Evolutionary conservation across 371 early-diverging fungal genomes (phyloP).

Genomic region (Mortierella sp.): DNA sequence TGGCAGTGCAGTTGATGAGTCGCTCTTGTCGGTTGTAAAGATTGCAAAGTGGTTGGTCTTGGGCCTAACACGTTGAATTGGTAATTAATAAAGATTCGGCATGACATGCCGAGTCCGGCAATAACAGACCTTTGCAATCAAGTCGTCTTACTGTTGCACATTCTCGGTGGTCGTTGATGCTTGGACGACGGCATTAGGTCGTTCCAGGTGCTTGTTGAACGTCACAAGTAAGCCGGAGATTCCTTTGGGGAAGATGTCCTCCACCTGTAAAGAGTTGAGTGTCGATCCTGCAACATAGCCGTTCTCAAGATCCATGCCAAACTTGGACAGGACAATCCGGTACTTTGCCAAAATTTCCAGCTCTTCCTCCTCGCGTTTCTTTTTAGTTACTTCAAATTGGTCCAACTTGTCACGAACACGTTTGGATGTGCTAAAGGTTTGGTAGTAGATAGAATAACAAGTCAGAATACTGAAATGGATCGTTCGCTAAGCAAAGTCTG

Average conservation of each 20-base stretch:
- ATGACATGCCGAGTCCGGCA: background rate
- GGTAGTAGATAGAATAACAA: background rate
- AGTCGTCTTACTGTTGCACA: conserved; percentile 39
- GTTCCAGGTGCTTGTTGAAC: conserved; percentile 51
- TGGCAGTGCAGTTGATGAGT: background rate
- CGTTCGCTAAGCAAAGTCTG: background rate
- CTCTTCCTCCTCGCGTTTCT: conserved; percentile 71
- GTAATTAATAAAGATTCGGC: background rate
- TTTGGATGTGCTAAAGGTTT: conserved; percentile 67
- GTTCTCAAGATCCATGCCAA: conserved; percentile 53
- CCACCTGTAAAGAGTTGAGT: background rate
- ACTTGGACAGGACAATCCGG: conserved; percentile 58
- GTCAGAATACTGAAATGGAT: background rate
- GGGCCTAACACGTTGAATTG: conserved; percentile 19
- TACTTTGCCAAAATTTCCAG: conserved; percentile 59
- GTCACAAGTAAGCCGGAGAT: conserved; percentile 28
- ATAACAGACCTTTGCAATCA: background rate
- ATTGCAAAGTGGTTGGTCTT: conserved; percentile 58
- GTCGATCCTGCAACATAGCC: conserved; percentile 22
- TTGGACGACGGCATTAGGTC: conserved; percentile 44
- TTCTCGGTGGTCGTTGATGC: conserved; percentile 47
- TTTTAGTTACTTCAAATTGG: conserved; percentile 67
- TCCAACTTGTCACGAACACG: conserved; percentile 70
- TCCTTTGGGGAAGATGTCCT: conserved; percentile 41
- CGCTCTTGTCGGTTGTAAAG: conserved; percentile 37